Base-by-base conservation (phyloP, 495 filamentous ascomycete species). In the Saxophila tyrrhenica region DNA sequence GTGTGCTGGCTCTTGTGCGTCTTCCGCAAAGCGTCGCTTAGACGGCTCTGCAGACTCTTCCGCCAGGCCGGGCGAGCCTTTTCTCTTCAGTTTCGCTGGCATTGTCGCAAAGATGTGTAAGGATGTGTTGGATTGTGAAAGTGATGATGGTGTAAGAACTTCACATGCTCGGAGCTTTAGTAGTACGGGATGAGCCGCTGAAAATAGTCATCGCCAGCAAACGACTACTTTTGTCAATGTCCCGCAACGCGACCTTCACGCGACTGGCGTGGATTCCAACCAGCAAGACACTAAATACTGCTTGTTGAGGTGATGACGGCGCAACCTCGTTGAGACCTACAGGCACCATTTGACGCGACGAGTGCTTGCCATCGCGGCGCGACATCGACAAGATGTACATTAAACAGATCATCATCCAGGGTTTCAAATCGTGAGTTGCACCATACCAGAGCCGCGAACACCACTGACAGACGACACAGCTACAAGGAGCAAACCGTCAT, bases 341-440 rank as follows among this genome's bases (percentile, higher is more conserved):
- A n/a, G n/a, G n/a, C n/a, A n/a, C n/a, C n/a, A n/a, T n/a, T n/a
- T n/a, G n/a, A n/a, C n/a, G n/a, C n/a, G n/a, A n/a, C n/a, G n/a
- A n/a, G n/a, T n/a, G n/a, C n/a, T n/a, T n/a, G n/a, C n/a, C n/a
- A n/a, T n/a, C n/a, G n/a, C n/a, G n/a, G n/a, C n/a, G n/a, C n/a
- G n/a, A n/a, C n/a, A n/a, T n/a, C 3, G 15, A 44, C 41, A 57
- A 25, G 32, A 95, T 97, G 89, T 89, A 94, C 73, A 96, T 99
- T 79, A 97, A 97, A 70, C 92, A 99, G 75, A 95, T 99, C 66
- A 99, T 96, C 71, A 97, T 99, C 65, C 92, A 99, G 65, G 92
- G 92, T 78, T 99, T 99, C 74, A 97, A 97, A 74, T 95, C 91
- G 91, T 95, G 69, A 52, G 73, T 51, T 51, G 54, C 41, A 52